Evolutionary conservation across 2,329 filamentous ascomycete species (phyloP).

Genomic region (Talaromyces sp.): DNA sequence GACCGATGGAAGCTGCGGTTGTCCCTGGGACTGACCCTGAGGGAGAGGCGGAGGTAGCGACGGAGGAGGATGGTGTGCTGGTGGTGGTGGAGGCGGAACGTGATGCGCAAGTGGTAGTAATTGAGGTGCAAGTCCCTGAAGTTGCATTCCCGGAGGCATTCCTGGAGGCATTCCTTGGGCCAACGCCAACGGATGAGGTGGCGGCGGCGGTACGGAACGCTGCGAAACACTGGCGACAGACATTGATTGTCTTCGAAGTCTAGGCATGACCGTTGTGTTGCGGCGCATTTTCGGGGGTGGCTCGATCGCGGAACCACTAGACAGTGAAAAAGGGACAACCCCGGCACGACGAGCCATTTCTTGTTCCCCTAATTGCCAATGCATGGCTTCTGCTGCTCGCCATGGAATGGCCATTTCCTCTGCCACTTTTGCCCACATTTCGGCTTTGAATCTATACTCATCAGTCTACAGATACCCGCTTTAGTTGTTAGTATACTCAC

Average conservation of each 20-base stretch:
- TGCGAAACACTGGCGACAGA: slow-evolving; percentile 15
- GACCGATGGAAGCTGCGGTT: slow-evolving; percentile 40
- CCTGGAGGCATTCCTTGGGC: slow-evolving; percentile 4
- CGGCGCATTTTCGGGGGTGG: slow-evolving; percentile 38
- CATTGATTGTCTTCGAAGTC: slow-evolving; percentile 38
- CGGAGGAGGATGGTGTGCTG: background rate
- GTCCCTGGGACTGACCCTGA: slow-evolving; percentile 31
- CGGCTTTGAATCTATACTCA: slow-evolving; percentile 77
- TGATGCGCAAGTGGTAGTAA: slow-evolving; percentile 7
- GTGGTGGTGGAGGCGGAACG: background rate
- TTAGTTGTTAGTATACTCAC: slow-evolving; percentile 51
- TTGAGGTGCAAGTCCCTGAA: slow-evolving; percentile 21
- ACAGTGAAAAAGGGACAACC: slow-evolving; percentile 76
- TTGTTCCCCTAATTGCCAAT: slow-evolving; percentile 90
- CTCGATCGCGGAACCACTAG: slow-evolving; percentile 53
- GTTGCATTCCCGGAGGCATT: background rate
- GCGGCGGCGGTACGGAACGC: slow-evolving; percentile 10
- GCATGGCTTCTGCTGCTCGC: slow-evolving; percentile 95
- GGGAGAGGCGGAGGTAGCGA: slow-evolving; percentile 6
- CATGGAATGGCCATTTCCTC: slow-evolving; percentile 94
- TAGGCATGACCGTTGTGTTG: slow-evolving; percentile 38
- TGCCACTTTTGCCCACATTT: slow-evolving; percentile 96
- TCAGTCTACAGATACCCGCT: background rate
- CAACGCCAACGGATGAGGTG: slow-evolving; percentile 2
- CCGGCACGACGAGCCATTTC: slow-evolving; percentile 94